Evolutionary conservation across 2,329 filamentous ascomycete genomes (phyloP), one percentile per base, ranked within the genome.

Genomic region (Fusarium sp.): DNA sequence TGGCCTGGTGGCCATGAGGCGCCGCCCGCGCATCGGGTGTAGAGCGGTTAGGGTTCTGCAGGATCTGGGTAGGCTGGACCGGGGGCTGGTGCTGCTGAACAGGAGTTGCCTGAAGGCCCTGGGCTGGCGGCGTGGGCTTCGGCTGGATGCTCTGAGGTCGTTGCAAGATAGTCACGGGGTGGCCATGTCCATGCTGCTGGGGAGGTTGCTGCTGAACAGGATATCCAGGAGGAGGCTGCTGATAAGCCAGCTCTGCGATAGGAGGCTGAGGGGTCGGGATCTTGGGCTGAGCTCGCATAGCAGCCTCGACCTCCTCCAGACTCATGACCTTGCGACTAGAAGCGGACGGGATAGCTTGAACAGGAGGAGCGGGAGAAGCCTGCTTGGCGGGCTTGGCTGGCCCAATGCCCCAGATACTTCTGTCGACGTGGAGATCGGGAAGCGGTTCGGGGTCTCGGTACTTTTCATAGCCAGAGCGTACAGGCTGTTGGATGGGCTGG

Each of bases 301-400:
- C 92, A 64, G 96, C 96, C 85, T 99, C 97, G 23, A 99, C 95
- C 85, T 99, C 97, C 82, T 98, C 97, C 79, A 99, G 83, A 79
- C 95, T 98, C 93, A 99, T 92, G 85, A 98, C 92, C 86, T 95
- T 98, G 79, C 92, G 91, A 48, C 88, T 81, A 20, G 81, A 74
- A 58, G 79, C 74, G 37, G 82, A 74, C 37, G 79, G 78, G 54
- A 64, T 23, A 37, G 63, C 59, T 20, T 73, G 75, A 25, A 59
- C 58, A 56, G 78, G 78, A 41, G 77, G 76, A 30, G 81, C 77
- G 73, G 81, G 78, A 60, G 81, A 77, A 27, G 81, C 70, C 59
- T 81, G 77, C 8, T 80, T 77, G 20, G 83, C 77, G 18, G 85
- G 72, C 76, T 84, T 92, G 39, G 83, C 71, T 20, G 92, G 90